phyloP scores from a whole-genome alignment of 495 filamentous ascomycete genomes.

The Niebla homalea region DNA sequence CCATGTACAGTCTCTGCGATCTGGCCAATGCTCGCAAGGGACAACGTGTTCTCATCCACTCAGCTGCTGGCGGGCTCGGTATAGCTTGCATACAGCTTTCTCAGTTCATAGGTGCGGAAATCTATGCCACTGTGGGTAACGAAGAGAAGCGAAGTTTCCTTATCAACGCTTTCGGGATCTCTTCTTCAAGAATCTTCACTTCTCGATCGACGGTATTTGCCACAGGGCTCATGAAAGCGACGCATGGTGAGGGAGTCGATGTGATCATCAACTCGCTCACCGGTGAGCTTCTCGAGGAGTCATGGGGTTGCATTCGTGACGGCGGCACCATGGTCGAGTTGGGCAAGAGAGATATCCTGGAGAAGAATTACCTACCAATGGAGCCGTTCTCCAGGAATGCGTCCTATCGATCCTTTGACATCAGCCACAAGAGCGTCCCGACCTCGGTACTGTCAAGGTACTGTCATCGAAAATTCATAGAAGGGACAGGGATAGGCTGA shows the following conservation, averaged over 20 bases:
- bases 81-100: conserved; percentile 29
- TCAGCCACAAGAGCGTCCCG: conserved; percentile 3
- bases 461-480: background rate
- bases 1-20: conserved; percentile 27
- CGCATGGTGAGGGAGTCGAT: conserved; percentile 20
- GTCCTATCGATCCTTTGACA: conserved; percentile 17
- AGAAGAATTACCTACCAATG: conserved; percentile 19
- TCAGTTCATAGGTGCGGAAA: conserved; percentile 19
- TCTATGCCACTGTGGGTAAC: conserved; percentile 8
- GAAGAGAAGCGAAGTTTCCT: conserved; percentile 3
- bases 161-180: conserved; percentile 14
- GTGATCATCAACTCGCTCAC: conserved; percentile 24
- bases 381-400: conserved; percentile 24
- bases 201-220: conserved; percentile 13
- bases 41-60: conserved; percentile 28
- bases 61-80: conserved; percentile 30
- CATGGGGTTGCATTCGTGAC: conserved; percentile 21
- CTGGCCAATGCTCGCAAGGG: conserved; percentile 20
- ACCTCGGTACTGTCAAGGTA: background rate
- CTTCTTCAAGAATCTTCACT: conserved; percentile 18
- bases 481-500: background rate
- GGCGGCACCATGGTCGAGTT: conserved; percentile 25
- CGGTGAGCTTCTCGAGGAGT: conserved; percentile 21
- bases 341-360: conserved; percentile 23
- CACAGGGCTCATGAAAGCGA: conserved; percentile 11